Percentiles rank a stretch among this genome's conserved stretches.
Evolutionary conservation across 2,329 filamentous ascomycete genomes (phyloP).

Genomic region (Helotiales sp.): DNA sequence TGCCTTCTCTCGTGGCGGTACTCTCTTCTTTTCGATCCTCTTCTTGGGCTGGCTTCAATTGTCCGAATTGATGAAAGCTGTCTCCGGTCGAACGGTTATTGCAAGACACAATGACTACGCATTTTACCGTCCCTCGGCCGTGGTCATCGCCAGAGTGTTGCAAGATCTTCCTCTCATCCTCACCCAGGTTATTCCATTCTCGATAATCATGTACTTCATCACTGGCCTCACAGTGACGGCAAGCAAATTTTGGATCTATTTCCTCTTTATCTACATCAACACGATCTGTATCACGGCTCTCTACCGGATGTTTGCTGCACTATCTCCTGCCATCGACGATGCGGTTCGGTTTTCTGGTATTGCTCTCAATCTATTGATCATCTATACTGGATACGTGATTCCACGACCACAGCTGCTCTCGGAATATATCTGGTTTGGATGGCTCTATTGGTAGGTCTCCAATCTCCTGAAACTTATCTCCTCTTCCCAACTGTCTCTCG

Average conservation of each 20-base stretch:
- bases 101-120: slow-evolving; percentile 67
- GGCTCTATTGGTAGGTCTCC: slow-evolving; percentile 51
- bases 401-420: slow-evolving; percentile 59
- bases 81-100: slow-evolving; percentile 69
- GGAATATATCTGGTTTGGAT: slow-evolving; percentile 66
- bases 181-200: slow-evolving; percentile 58
- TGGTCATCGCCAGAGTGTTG: slow-evolving; percentile 61
- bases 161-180: slow-evolving; percentile 63
- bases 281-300: slow-evolving; percentile 63
- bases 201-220: slow-evolving; percentile 67
- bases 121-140: slow-evolving; percentile 69
- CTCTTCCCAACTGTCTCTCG: too few relatives aligned
- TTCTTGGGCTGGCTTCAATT: slow-evolving; percentile 73
- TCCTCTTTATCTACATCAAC: slow-evolving; percentile 63
- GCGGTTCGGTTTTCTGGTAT: slow-evolving; percentile 65
- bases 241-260: slow-evolving; percentile 66
- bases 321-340: slow-evolving; percentile 65
- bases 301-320: slow-evolving; percentile 66
- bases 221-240: slow-evolving; percentile 55
- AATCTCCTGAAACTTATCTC: too few relatives aligned
- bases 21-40: slow-evolving; percentile 65
- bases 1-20: slow-evolving; percentile 62
- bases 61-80: slow-evolving; percentile 75
- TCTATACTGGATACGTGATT: slow-evolving; percentile 69
- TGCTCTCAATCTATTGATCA: slow-evolving; percentile 59